Evolutionary conservation across 2,329 filamentous ascomycete species (phyloP), one percentile per base, ranked within the genome.

Genomic region (Fusarium bulbicola): DNA sequence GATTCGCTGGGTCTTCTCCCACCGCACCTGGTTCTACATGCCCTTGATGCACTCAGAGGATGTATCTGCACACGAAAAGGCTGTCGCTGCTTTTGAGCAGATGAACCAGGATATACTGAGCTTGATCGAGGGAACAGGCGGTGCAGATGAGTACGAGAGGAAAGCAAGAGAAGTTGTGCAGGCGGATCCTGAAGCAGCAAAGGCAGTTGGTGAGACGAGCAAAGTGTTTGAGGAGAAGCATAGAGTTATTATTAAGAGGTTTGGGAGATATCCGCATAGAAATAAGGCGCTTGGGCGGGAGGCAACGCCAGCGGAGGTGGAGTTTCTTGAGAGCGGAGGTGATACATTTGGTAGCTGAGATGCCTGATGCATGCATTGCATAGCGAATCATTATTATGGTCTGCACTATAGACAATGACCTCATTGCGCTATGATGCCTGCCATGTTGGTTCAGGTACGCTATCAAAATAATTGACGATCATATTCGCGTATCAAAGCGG

Each of bases 11-110:
- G 76, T 77, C 57, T 77, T 80, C 63, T 76, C 77, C 30, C 84
- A 85, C 50, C 84, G 87, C 5, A 79, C 80, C 26, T 92, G 90
- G 89, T 88, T 91, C 75, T 86, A 86, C 74, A 80, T 92, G 74
- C 89, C 90, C 1, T 79, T 92, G 11, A 85, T 88, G 84, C 90
- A 92, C 78, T 86, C 87, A 0, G 89, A 91, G 76, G 80, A 85
- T 28, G 58, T 85, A 2, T 75, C 79, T 0, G 79, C 81, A 7
- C 89, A 91, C 63, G 78, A 86, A 15, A 60, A 78, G 34, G 80
- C 83, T 8, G 63, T 80, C 0, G 69, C 73, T 10, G 78, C 82
- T 26, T 79, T 82, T 28, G 77, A 73, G 3, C 76, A 78, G 11
- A 77, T 84, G 39, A 72, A 72, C 32, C 68, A 64, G 4, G 83